Evolutionary conservation across 1,139 yeast genomes (phyloP), one percentile per base, ranked within the genome.

Genomic region (Nakaseomyces nivariensis): DNA sequence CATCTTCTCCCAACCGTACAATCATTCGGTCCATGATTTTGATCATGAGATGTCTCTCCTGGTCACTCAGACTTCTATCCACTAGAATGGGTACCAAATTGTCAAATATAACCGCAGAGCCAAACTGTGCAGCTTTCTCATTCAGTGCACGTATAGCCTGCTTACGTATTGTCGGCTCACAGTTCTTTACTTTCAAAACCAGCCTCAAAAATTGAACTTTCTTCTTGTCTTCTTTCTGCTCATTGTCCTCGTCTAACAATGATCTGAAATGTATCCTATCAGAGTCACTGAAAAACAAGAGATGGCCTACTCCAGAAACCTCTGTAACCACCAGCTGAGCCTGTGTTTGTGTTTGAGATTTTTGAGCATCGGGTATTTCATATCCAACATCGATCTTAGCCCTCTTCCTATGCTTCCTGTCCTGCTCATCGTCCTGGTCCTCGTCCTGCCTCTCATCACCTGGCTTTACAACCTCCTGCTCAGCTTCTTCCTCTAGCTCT

Each of bases 11-110:
- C 22, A 89, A 69, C 55, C 76, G 82, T 62, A 75, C 78, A 17
- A 90, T 65, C 0, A 87, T 72, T 42, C 96, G 72, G 37, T 85
- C 89, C 11, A 86, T 69, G 8, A 86, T 77, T 62, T 89, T 90
- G 10, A 88, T 85, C 51, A 90, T 70, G 13, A 87, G 66, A 67
- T 89, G 96, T 32, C 96, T 74, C 63, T 90, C 97, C 57, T 82
- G 89, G 49, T 86, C 94, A 56, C 84, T 94, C 40, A 89, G 69
- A 7, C 78, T 68, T 26, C 81, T 81, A 55, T 88, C 96, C 62
- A 85, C 71, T 37, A 90, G 68, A 17, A 90, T 67, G 0, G 96
- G 96, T 13, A 90, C 70, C 6, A 87, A 73, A 54, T 79, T 82
- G 51, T 79, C 77, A 59, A 90, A 83, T 24, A 89, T 64, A 0